Base-by-base conservation (phyloP, 2,329 filamentous ascomycete species). In the Colletotrichum sp. region DNA sequence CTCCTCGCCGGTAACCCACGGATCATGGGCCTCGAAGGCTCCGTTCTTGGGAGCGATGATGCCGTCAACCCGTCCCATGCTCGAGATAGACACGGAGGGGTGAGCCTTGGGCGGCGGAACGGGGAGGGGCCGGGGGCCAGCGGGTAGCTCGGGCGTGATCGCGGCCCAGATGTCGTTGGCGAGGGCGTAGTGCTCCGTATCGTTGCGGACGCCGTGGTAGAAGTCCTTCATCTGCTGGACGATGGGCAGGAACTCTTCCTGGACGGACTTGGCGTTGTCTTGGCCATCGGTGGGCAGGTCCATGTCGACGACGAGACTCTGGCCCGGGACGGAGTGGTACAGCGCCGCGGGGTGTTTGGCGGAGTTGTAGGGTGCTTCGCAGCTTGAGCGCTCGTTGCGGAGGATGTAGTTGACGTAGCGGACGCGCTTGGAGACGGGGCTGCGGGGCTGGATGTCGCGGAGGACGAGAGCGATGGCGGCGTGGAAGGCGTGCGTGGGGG, bases 1-100 rank as follows among this genome's bases (percentile, higher is more conserved):
- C 71, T 88, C 86, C 71, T 88, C 87, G 0, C 86, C 86, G 0
- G 86, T 87, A 0, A 88, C 86, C 86, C 87, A 88, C 1, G 86
- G 85, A 15, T 84, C 77, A 3, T 81, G 64, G 0, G 84, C 75
- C 13, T 81, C 79, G 2, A 88, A 79, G 0, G 52, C 28, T 0
- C 83, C 84, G 4, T 78, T 77, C 4, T 73, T 77, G 1, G 80
- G 80, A 0, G 70, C 34, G 2, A 88, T 80, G 1, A 86, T 80
- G 10, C 77, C 71, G 26, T 88, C 86, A 3, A 87, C 75, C 0
- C 78, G 68, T 0, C 83, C 84, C 82, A 85, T 82, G 32, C 84
- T 85, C 2, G 83, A 85, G 8, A 85, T 81, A 0, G 81, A 82
- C 1, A 81, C 83, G 0, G 81, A 80, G 0, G 83, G 81, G 2